Base-by-base conservation (phyloP, 1,139 yeast species). In the Saccharomyces hybrid region DNA sequence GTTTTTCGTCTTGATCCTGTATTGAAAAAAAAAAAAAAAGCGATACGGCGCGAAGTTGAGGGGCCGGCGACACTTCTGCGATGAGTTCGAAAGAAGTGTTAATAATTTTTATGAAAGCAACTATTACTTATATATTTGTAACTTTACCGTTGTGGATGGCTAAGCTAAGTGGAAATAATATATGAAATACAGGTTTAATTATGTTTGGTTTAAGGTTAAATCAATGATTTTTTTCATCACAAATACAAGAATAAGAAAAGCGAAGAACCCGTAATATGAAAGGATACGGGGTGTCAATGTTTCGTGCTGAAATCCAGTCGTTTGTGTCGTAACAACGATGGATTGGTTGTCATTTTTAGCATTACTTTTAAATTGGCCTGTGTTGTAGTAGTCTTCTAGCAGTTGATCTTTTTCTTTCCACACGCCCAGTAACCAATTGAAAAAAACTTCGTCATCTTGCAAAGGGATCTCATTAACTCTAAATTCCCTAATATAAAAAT, bases 371-470 rank as follows among this genome's bases (percentile, higher is more conserved):
- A 86, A 84, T 3, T 72, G 64, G 3, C 95, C 95, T 4, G 75
- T 72, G 29, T 72, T 66, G 63, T 81, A 83, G 64, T 80, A 87
- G 42, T 71, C 67, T n/a, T 78, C 81, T 81, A 90, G 75, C 55
- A 84, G 68, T 51, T 70, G 70, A 69, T 91, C 97, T 69, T 91
- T 91, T 58, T 81, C 84, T 48, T 74, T 68, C 97, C 97, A 91
- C 13, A 80, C 70, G 2, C 76, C 71, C 58, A 76, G 77, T 49
- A 91, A 71, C 98, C 98, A 91, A 31, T 76, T 70, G 57, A 85
- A 89, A 66, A 90, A 88, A 51, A 76, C 75, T 50, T 75, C 77
- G n/a, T 78, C 78, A 57, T 76, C 77, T 7, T 83, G 84, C 54
- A 82, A 68, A 1, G 95, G 93, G 19, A 90, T 84, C 25, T 84